Conservation (phyloP, 768 basidiomycete genomes). For the Hortiboletus campestris region DNA sequence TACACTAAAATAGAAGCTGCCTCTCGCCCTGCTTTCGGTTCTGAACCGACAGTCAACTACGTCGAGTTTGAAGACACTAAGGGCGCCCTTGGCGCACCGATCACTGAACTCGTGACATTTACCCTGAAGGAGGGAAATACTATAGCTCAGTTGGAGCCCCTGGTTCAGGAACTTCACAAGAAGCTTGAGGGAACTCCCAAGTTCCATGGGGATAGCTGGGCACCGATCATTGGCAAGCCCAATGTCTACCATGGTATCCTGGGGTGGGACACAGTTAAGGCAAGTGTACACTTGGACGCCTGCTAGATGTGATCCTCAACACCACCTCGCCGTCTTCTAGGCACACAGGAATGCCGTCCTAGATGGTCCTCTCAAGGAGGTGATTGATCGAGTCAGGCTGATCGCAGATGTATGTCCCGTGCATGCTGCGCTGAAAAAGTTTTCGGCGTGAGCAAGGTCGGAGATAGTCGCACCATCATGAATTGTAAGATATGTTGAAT, state of each 20-base stretch:
- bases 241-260: constrained; percentile 30
- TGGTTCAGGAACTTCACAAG: constrained; percentile 24
- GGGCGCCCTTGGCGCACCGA: constrained; percentile 23
- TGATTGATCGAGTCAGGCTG: constrained; percentile 26
- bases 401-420: constrained; percentile 33
- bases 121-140: constrained; percentile 24
- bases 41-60: constrained; percentile 15
- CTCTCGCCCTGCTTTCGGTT: constrained; percentile 16
- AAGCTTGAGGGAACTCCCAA: constrained; percentile 17
- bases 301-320: neutral
- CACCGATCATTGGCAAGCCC: constrained; percentile 15
- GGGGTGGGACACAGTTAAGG: constrained; percentile 39
- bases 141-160: constrained; percentile 17
- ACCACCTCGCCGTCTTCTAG: constrained; percentile 15
- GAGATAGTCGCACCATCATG: neutral
- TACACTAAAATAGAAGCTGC: constrained; percentile 1
- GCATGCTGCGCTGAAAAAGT: constrained; percentile 25
- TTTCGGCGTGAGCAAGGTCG: constrained; percentile 1
- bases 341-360: constrained; percentile 36
- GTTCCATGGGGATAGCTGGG: constrained; percentile 34
- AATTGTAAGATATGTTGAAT: neutral
- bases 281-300: constrained; percentile 5
- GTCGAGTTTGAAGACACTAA: constrained; percentile 24
- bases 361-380: constrained; percentile 25
- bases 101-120: constrained; percentile 36